Base-by-base conservation (phyloP, 345 rosid genomes). In the Erucastrum elatum region DNA sequence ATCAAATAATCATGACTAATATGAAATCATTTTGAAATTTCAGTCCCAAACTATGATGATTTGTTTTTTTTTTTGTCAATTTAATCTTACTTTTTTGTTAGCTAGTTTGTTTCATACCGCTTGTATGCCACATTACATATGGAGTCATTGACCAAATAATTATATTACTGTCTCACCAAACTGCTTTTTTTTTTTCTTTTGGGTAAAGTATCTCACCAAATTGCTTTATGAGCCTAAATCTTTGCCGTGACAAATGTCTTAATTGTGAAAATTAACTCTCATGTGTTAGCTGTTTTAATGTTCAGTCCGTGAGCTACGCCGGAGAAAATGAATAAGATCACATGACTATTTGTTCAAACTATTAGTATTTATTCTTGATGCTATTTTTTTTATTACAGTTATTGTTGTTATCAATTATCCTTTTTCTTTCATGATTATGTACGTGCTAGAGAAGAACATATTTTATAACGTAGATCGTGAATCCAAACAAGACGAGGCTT, bases 231-330 rank as follows among this genome's bases (percentile, higher is more conserved):
- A 63, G 39, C 44, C 66, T 33, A 31, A 7, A 64, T 64, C 67
- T 31, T 64, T n/a, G 67, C 67, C 67, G 67, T 64, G 69, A 65
- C 69, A 65, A 65, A 65, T 37, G 53, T 65, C 26, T 31, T 64
- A 29, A 63, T 41, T 15, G 67, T 64, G 11, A 64, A 16, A 34
- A n/a, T 31, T 21, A 21, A 21, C 21, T 21, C 8, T 61, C 35
- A 62, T 62, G 67, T 8, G 44, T 8, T 33, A 3, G 26, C 44
- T 64, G 12, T 64, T 64, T 64, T 64, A 64, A 72, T 72, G 64
- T 72, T 66, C 44, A 25, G 41, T 78, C 82, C 77, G 77, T 72
- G 66, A 39, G 53, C 31, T 44, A 31, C 81, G 81, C 73, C 77
- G 81, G 59, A 26, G 74, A 66, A 72, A 41, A 66, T 72, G 81